These are phyloP conservation scores for Ettlia oleoabundans DNA, from an alignment of 139 green algal genomes.

Conservation along the genomic window DNA sequence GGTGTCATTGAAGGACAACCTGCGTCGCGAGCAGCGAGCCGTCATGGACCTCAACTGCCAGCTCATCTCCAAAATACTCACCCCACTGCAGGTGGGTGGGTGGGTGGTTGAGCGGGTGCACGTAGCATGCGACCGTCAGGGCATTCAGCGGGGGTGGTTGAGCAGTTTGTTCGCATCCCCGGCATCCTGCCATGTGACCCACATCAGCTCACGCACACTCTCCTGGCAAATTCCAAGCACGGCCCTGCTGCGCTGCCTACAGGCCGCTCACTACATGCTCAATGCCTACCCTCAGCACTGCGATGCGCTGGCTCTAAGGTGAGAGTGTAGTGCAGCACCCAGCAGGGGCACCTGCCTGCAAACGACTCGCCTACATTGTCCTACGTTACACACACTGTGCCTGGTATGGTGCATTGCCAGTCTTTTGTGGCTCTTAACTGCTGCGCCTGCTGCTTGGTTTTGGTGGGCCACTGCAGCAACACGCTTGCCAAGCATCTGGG, in stretches of 20 bases:
- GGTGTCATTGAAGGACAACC: constrained; percentile 32
- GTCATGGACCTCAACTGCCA: constrained; percentile 52
- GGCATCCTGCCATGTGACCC: no score
- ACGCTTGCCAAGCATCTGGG: constrained; percentile 11
- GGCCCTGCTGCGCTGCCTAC: not conserved
- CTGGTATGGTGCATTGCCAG: no score
- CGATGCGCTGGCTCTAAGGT: constrained; percentile 45
- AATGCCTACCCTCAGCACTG: constrained; percentile 47
- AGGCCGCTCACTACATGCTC: constrained; percentile 42
- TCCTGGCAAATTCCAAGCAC: not conserved
- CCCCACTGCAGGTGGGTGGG: constrained; percentile 35
- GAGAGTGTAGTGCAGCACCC: no score
- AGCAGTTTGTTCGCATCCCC: no score
- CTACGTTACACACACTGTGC: no score
- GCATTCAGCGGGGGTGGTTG: no score
- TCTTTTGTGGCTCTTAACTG: not conserved
- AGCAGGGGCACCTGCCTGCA: not conserved
- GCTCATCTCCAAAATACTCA: constrained; percentile 31
- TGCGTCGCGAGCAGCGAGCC: constrained; percentile 42
- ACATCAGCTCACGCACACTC: no score
- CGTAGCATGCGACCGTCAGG: no score
- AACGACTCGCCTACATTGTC: no score
- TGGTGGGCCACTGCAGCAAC: not conserved
- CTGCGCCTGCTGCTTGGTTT: not conserved
- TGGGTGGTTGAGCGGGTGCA: no score